These are phyloP conservation scores for Tuber borchii DNA, from an alignment of 495 filamentous ascomycete species.

Conservation along the genomic window DNA sequence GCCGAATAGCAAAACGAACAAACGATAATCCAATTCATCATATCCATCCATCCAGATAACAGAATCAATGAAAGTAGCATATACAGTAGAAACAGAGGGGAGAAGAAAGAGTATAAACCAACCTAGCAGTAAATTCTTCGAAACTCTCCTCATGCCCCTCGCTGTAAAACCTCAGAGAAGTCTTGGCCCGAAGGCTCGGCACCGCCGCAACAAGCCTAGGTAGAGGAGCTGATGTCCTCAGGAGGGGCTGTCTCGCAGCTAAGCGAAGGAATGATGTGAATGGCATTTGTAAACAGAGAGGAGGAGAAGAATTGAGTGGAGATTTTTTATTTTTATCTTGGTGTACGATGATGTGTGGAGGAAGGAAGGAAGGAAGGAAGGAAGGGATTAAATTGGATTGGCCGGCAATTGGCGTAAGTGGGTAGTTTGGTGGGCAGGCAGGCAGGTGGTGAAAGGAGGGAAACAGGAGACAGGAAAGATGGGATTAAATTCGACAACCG, in stretches of 20 bases:
- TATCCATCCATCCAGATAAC: not conserved
- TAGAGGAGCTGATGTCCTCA: constrained; percentile 36
- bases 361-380: constrained; percentile 23
- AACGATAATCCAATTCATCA: not conserved
- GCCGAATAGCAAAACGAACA: not conserved
- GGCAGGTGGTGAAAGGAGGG: not conserved
- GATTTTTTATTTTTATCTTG: constrained; percentile 36
- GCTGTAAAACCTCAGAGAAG: constrained; percentile 43
- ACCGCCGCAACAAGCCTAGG: constrained; percentile 26
- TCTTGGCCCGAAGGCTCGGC: constrained; percentile 17
- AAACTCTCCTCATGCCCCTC: constrained; percentile 81
- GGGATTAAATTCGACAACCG: constrained; percentile 1
- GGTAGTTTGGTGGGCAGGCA: not conserved
- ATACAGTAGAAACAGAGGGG: not conserved
- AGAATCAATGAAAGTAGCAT: not conserved
- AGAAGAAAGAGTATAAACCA: constrained; percentile 45
- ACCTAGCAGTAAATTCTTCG: constrained; percentile 98
- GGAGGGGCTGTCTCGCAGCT: constrained; percentile 33
- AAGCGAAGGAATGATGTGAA: constrained; percentile 28
- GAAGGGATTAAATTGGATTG: not conserved
- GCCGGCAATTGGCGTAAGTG: not conserved
- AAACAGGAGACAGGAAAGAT: not conserved
- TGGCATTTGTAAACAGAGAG: constrained; percentile 31
- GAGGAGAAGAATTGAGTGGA: constrained; percentile 25
- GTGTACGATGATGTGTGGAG: constrained; percentile 39